Percentiles rank a stretch among this genome's conserved stretches.
Evolutionary conservation across 164 flowering plant species (phyloP).

Genomic region (Saururus chinensis): DNA sequence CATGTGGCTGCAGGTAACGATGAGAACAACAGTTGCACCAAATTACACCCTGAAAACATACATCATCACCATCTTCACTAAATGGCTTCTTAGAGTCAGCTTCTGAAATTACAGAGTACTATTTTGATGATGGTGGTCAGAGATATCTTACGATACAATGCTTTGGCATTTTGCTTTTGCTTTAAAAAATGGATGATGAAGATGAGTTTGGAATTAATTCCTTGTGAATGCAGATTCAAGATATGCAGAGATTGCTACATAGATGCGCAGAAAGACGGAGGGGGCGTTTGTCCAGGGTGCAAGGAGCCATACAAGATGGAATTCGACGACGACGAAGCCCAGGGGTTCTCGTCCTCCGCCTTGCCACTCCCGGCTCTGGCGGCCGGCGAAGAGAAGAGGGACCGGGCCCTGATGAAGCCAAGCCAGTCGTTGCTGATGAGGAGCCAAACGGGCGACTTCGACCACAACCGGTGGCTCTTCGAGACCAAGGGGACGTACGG

Average conservation of each 20-base stretch:
- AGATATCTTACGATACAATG: no score
- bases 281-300: conserved; percentile 59
- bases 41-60: no score
- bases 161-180: no score
- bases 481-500: conserved; percentile 80
- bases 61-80: no score
- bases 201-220: no score
- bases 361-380: conserved; percentile 39
- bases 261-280: conserved; percentile 53
- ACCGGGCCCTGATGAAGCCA: conserved; percentile 41
- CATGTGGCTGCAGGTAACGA: conserved; percentile 64
- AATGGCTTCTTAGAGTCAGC: no score
- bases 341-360: conserved; percentile 19
- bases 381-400: conserved; percentile 9
- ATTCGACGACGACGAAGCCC: conserved; percentile 24
- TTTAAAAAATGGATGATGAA: no score
- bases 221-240: conserved; percentile 33
- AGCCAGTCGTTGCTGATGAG: conserved; percentile 37
- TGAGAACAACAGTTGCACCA: no score
- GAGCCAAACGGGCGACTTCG: conserved; percentile 60
- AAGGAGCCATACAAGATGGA: conserved; percentile 51
- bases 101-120: no score
- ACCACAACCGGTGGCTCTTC: conserved; percentile 72
- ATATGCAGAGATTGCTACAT: conserved; percentile 68
- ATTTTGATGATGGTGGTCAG: no score